Evolutionary conservation across 352 stramenopile genomes (phyloP), one percentile per base, ranked within the genome.

Genomic region (Ochromonadaceae sp.): DNA sequence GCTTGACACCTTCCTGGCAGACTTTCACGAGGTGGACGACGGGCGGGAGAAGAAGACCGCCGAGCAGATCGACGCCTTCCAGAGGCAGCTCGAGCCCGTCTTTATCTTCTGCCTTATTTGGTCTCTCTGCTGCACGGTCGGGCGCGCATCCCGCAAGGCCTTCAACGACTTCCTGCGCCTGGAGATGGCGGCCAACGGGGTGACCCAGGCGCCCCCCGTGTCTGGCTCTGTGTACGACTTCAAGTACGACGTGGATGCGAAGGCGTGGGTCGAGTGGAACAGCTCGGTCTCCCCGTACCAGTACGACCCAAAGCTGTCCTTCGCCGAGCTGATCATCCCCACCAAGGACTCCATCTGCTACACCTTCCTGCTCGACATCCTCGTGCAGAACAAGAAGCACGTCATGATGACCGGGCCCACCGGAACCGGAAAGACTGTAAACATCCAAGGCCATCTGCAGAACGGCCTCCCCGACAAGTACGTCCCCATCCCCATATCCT

Each of bases 381-480:
- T 85, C 28, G 61, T 95, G 1, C 75, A 0, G 67, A 84, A 57
- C 76, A 77, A 74, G 17, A 83, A 92, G 14, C 86, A 95, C 66
- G 79, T 95, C 65, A 74, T 96, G 0, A 90, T 95, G 59, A 83
- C 89, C n/a, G 88, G 87, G 1, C 84, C 86, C 0, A 96, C 88
- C 0, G 88, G 88, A 0, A 96, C 88, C 3, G 88, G 88, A 30
- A 96, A 96, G 62, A 96, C 87, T 0, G 82, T 95, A 32, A 94
- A 94, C 59, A 86, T 96, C 38, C 88, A 85, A 66, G 79, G 89
- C 47, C 88, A 93, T 58, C 73, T 96, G 3, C 82, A 90, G 61
- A 82, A 82, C 31, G 82, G 77, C 1, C 74, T 92, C 43, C 75
- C 81, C 0, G 84, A 95, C 53, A 88, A 86, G 58, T 96, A 84